Conservation (phyloP, 2,329 filamentous ascomycete genomes). For the Hirsutella thompsonii region DNA sequence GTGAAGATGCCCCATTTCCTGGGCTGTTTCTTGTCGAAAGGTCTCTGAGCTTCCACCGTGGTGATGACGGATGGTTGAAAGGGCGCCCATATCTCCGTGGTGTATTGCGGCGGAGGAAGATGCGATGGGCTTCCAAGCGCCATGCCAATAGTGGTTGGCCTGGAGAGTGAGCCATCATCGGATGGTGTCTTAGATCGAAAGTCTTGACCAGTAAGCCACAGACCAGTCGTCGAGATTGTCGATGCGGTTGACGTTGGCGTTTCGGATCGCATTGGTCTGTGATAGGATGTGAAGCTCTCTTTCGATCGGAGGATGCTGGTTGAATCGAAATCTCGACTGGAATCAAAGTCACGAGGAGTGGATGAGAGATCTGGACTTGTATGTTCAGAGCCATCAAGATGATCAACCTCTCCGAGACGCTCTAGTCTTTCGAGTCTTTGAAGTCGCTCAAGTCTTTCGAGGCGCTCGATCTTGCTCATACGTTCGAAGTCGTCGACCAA, state of each 20-base stretch:
- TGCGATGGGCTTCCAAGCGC: constrained; percentile 58
- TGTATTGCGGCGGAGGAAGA: constrained; percentile 13
- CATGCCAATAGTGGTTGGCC: constrained; percentile 50
- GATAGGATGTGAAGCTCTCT: constrained; percentile 24
- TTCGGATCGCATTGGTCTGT: constrained; percentile 26
- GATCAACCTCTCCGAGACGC: no score
- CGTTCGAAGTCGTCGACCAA: neutral
- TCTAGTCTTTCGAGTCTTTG: no score
- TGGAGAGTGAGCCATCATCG: constrained; percentile 16
- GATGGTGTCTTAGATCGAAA: constrained; percentile 6
- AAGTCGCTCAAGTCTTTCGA: no score
- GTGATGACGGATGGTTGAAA: constrained; percentile 11
- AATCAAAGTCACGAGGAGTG: constrained; percentile 29
- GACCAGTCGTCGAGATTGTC: constrained; percentile 21
- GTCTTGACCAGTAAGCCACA: neutral
- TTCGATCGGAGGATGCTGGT: constrained; percentile 14
- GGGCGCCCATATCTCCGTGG: constrained; percentile 15
- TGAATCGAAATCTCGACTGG: constrained; percentile 24
- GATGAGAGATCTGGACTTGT: constrained; percentile 24
- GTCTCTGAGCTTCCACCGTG: constrained; percentile 6
- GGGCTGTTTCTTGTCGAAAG: constrained; percentile 8
- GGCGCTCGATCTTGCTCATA: no score
- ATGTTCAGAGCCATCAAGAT: neutral
- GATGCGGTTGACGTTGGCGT: constrained; percentile 27
- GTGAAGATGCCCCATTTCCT: constrained; percentile 49